A percentile compares a stretch with the other conserved stretches of the same genome.
Evolutionary conservation across 257 asterid genomes (phyloP).

Genomic region (Ilex asprella): DNA sequence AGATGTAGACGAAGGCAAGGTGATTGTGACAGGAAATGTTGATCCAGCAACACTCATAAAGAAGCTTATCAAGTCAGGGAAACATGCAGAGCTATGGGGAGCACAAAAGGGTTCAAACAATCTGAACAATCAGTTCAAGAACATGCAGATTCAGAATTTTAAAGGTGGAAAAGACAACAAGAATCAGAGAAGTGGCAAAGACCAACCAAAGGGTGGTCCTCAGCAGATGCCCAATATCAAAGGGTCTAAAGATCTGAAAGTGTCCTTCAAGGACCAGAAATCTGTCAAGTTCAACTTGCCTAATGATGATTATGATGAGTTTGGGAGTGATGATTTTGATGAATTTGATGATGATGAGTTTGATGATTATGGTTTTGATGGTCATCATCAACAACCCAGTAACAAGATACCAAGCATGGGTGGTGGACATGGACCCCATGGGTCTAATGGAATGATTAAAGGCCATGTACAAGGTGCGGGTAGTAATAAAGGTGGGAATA

Average conservation of each 20-base stretch:
- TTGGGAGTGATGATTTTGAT: constrained; percentile 6
- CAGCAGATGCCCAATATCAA: constrained; percentile 30
- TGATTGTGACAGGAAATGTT: constrained; percentile 59
- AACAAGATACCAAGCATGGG: constrained; percentile 22
- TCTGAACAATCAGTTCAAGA: constrained; percentile 38
- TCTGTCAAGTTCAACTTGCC: constrained; percentile 53
- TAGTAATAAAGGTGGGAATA: constrained; percentile 23
- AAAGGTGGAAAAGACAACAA: constrained; percentile 40
- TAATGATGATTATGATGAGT: constrained; percentile 33
- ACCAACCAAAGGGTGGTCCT: constrained; percentile 1
- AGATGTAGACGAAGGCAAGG: constrained; percentile 48
- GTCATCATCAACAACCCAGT: constrained; percentile 16
- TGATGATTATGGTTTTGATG: constrained; percentile 27
- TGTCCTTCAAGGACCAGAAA: constrained; percentile 44
- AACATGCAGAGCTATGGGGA: constrained; percentile 70
- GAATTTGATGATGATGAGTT: constrained; percentile 20
- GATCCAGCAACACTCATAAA: constrained; percentile 50
- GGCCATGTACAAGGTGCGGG: not conserved
- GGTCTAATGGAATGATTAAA: not conserved
- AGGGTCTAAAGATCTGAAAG: constrained; percentile 30
- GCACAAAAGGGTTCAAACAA: constrained; percentile 29
- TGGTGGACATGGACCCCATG: constrained; percentile 6
- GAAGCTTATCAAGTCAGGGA: constrained; percentile 64
- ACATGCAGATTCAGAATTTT: constrained; percentile 31
- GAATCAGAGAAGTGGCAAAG: constrained; percentile 26